Evolutionary conservation across 2,329 filamentous ascomycete genomes (phyloP).

Genomic region (Phyllosticta citribraziliensis): DNA sequence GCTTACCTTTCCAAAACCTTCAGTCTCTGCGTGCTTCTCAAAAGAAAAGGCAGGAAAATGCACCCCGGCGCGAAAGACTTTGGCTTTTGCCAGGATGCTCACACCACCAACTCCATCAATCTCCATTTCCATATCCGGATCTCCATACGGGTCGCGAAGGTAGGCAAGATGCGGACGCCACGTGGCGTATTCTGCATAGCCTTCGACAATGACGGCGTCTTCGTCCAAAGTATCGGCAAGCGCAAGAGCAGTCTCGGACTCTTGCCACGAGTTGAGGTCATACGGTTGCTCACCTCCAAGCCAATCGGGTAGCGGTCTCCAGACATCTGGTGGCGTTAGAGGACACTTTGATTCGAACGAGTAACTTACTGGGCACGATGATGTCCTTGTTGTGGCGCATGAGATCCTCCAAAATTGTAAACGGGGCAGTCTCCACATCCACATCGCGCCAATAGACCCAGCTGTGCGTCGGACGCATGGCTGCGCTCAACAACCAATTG

Average conservation of each 20-base stretch:
- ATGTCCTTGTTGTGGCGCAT: slow-evolving; percentile 99
- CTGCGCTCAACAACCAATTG: slow-evolving; percentile 93
- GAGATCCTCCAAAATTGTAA: slow-evolving; percentile 91
- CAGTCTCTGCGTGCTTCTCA: slow-evolving; percentile 95
- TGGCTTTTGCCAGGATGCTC: slow-evolving; percentile 91
- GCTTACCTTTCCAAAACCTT: slow-evolving; percentile 92
- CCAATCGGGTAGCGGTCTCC: slow-evolving; percentile 98
- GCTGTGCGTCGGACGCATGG: slow-evolving; percentile 85
- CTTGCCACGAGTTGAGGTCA: slow-evolving; percentile 97
- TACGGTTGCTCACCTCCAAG: slow-evolving; percentile 97
- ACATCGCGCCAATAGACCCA: slow-evolving; percentile 99
- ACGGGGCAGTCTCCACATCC: slow-evolving; percentile 93
- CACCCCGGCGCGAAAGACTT: slow-evolving; percentile 86
- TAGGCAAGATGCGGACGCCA: slow-evolving; percentile 97
- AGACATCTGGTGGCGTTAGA: slow-evolving; percentile 53
- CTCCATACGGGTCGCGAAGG: slow-evolving; percentile 89
- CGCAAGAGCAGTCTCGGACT: slow-evolving; percentile 90
- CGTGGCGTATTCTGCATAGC: slow-evolving; percentile 96
- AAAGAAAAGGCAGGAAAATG: slow-evolving; percentile 99
- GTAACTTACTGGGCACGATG: slow-evolving; percentile 83
- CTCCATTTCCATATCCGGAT: slow-evolving; percentile 99
- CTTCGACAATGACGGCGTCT: slow-evolving; percentile 96
- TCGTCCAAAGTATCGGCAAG: slow-evolving; percentile 93
- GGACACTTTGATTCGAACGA: neutral
- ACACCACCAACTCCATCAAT: slow-evolving; percentile 96